Evolutionary conservation across 2,329 filamentous ascomycete species (phyloP).

Genomic region (Lithohypha guttulata): DNA sequence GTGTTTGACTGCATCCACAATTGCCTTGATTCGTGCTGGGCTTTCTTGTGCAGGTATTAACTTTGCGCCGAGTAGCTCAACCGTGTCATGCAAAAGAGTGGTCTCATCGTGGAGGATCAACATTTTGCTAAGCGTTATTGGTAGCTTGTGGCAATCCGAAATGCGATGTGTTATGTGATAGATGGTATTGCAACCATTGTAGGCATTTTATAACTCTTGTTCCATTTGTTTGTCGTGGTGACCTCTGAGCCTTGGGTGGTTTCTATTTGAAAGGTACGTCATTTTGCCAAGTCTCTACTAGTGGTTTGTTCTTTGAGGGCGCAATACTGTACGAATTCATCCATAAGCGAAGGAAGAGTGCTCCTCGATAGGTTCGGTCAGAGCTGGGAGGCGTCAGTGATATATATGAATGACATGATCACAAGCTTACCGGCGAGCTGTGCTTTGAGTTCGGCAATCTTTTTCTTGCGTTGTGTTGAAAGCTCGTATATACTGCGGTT

Average conservation of each 20-base stretch:
- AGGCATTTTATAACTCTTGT: too few relatives aligned
- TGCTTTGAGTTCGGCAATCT: neutral
- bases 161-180: neutral
- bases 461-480: conserved; percentile 2
- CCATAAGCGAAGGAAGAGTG: neutral
- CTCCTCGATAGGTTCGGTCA: too few relatives aligned
- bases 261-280: conserved; percentile 4
- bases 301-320: too few relatives aligned
- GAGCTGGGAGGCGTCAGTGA: neutral
- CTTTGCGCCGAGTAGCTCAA: conserved; percentile 19
- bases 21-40: conserved; percentile 18
- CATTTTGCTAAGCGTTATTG: conserved; percentile 14
- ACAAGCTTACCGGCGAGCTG: conserved; percentile 3
- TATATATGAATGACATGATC: too few relatives aligned
- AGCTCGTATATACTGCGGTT: conserved; percentile 4
- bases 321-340: conserved; percentile 1
- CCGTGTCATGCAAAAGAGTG: conserved; percentile 20
- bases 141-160: neutral
- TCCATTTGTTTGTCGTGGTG: too few relatives aligned
- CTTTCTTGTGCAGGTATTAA: conserved; percentile 20
- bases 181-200: conserved; percentile 1
- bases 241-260: too few relatives aligned
- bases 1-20: conserved; percentile 14
- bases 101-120: conserved; percentile 21
- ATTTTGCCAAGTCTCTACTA: conserved; percentile 7